Evolutionary conservation across 73 alveolate species (phyloP).

Genomic region (Paramecium caudatum): DNA sequence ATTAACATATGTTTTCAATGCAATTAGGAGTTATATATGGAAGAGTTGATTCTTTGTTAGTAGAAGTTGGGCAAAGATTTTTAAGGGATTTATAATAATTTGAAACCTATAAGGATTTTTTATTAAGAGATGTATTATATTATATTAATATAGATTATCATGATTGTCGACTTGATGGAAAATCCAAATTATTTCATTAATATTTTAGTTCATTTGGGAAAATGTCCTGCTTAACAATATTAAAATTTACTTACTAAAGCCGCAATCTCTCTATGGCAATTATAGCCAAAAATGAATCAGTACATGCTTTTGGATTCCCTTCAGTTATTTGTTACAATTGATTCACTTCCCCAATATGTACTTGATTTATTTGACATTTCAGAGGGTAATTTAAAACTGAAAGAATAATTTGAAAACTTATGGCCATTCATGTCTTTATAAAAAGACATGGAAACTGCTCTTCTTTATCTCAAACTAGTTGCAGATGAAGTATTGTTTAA

Average conservation of each 20-base stretch:
- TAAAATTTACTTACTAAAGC: neutral
- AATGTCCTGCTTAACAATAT: neutral
- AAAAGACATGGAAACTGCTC: neutral
- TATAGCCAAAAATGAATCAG: neutral
- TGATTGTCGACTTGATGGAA: constrained; percentile 42
- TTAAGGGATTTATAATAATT: constrained; percentile 20
- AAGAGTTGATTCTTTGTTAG: neutral
- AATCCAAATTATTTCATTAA: constrained; percentile 49
- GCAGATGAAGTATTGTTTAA: neutral
- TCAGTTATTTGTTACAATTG: neutral
- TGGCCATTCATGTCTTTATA: constrained; percentile 38
- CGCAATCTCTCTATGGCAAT: constrained; percentile 7
- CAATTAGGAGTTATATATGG: constrained; percentile 47
- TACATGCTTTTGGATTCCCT: neutral
- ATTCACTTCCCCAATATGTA: neutral
- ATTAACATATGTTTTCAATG: constrained; percentile 24
- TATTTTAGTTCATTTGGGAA: neutral
- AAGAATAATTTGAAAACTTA: neutral
- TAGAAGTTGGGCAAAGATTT: neutral
- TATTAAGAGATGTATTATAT: constrained; percentile 40
- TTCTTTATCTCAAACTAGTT: neutral
- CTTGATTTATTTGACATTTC: neutral
- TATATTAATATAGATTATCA: neutral
- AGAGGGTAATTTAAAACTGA: neutral
- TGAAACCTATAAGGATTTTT: constrained; percentile 19